Conservation (phyloP, 768 basidiomycete species). For the Sistotremastrum suecicum region DNA sequence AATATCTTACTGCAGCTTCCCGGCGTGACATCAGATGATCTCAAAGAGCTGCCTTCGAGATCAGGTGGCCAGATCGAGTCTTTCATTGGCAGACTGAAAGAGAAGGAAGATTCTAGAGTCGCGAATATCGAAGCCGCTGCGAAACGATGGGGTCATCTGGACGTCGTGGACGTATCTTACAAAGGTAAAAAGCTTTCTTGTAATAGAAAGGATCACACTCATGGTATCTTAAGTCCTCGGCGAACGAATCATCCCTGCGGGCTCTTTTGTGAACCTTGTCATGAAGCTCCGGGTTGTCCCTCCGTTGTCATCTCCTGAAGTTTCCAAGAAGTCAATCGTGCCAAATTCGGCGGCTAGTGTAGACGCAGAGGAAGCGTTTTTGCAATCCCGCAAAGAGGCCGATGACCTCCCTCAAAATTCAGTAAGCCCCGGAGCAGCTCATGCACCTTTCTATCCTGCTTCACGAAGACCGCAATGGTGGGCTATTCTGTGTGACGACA, state of each 20-base stretch:
- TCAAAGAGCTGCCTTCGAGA: slow-evolving; percentile 21
- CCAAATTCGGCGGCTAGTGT: slow-evolving; percentile 26
- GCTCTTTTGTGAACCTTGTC: slow-evolving; percentile 74
- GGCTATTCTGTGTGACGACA: slow-evolving; percentile 80
- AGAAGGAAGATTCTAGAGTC: slow-evolving; percentile 33
- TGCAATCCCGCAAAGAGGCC: slow-evolving; percentile 43
- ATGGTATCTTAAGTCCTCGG: slow-evolving; percentile 32
- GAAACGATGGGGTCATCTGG: slow-evolving; percentile 56
- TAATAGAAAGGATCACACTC: slow-evolving; percentile 30
- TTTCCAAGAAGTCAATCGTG: slow-evolving; percentile 25
- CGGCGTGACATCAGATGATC: slow-evolving; percentile 41
- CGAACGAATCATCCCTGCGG: slow-evolving; percentile 77
- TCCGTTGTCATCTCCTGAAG: slow-evolving; percentile 32
- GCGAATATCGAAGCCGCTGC: slow-evolving; percentile 49
- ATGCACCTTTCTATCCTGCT: slow-evolving; percentile 86
- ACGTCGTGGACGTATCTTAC: slow-evolving; percentile 73
- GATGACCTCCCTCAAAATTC: slow-evolving; percentile 40
- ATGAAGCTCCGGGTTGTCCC: slow-evolving; percentile 68
- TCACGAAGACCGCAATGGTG: slow-evolving; percentile 92
- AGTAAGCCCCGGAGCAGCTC: slow-evolving; percentile 45
- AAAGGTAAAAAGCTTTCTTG: slow-evolving; percentile 38
- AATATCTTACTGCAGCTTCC: slow-evolving; percentile 62
- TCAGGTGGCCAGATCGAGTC: slow-evolving; percentile 23
- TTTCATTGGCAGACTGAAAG: slow-evolving; percentile 34
- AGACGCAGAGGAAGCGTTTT: slow-evolving; percentile 57